phyloP scores from a whole-genome alignment of 371 early-diverging fungal genomes.

The Syncephalastrum sp. region DNA sequence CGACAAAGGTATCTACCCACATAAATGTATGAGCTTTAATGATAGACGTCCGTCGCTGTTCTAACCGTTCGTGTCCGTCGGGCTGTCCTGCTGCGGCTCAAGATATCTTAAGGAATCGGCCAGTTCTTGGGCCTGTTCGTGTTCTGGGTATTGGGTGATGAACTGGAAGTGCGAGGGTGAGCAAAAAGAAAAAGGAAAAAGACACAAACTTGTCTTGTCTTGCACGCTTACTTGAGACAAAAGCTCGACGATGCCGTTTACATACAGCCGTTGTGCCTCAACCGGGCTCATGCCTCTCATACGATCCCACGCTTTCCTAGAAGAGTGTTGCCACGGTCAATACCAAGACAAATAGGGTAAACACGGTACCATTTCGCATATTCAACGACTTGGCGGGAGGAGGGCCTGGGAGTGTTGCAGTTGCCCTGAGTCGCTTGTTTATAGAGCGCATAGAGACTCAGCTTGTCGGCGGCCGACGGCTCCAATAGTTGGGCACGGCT shows the following conservation, averaged over 20 bases:
- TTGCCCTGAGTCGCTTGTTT: slow-evolving; percentile 79
- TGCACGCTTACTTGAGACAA: slow-evolving; percentile 21
- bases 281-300: slow-evolving; percentile 30
- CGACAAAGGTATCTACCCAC: slow-evolving; percentile 9
- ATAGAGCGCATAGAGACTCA: slow-evolving; percentile 72
- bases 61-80: too few relatives aligned
- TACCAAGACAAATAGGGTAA: not conserved
- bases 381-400: slow-evolving; percentile 19
- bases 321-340: not conserved
- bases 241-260: slow-evolving; percentile 25
- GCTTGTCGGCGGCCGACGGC: slow-evolving; percentile 66
- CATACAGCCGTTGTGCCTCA: slow-evolving; percentile 31
- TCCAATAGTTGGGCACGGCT: slow-evolving; percentile 17
- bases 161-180: slow-evolving; percentile 8
- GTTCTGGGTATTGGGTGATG: slow-evolving; percentile 19
- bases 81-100: slow-evolving; percentile 4
- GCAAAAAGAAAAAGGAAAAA: not conserved
- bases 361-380: slow-evolving; percentile 39
- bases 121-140: slow-evolving; percentile 16
- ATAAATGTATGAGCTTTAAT: too few relatives aligned
- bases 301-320: slow-evolving; percentile 39
- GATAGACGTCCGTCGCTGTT: too few relatives aligned
- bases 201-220: too few relatives aligned
- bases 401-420: slow-evolving; percentile 45
- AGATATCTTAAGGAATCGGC: slow-evolving; percentile 13